Conservation (phyloP, 164 flowering plant species). For the Warburgia ugandensis region DNA sequence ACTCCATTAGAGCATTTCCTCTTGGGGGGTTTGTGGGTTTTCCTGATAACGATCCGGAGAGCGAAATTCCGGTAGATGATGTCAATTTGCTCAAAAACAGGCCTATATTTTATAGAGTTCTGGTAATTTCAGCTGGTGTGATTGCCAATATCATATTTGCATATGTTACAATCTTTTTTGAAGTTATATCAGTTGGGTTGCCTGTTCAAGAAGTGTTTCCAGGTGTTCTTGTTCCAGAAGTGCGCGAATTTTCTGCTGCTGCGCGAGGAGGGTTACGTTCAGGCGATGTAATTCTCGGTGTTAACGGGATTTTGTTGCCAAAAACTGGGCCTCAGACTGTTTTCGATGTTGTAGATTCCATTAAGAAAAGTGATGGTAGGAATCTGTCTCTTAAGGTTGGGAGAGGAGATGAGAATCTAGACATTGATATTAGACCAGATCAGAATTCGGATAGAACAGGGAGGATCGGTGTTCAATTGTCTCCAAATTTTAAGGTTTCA, state of each 20-base stretch:
- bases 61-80: slow-evolving; percentile 86
- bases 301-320: slow-evolving; percentile 52
- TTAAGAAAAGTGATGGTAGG: slow-evolving; percentile 57
- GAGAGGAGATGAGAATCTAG: slow-evolving; percentile 46
- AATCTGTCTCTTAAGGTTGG: slow-evolving; percentile 59
- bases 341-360: slow-evolving; percentile 61
- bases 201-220: slow-evolving; percentile 89
- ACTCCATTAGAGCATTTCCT: slow-evolving; percentile 93
- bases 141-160: slow-evolving; percentile 87
- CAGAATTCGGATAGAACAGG: slow-evolving; percentile 77
- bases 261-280: slow-evolving; percentile 76
- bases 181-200: slow-evolving; percentile 76
- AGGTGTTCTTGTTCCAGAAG: slow-evolving; percentile 90
- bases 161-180: slow-evolving; percentile 60
- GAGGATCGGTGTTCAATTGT: slow-evolving; percentile 78
- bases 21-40: slow-evolving; percentile 96
- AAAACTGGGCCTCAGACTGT: slow-evolving; percentile 47
- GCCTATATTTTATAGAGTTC: slow-evolving; percentile 69
- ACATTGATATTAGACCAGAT: slow-evolving; percentile 68
- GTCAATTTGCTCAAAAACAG: slow-evolving; percentile 79
- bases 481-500: slow-evolving; percentile 63
- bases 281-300: slow-evolving; percentile 76
- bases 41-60: slow-evolving; percentile 98
- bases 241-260: slow-evolving; percentile 72
- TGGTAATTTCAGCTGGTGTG: slow-evolving; percentile 93